A percentile compares a stretch with the other conserved stretches of the same genome.
Conservation (phyloP, 2,329 filamentous ascomycete genomes). For the Exophiala sideris region DNA sequence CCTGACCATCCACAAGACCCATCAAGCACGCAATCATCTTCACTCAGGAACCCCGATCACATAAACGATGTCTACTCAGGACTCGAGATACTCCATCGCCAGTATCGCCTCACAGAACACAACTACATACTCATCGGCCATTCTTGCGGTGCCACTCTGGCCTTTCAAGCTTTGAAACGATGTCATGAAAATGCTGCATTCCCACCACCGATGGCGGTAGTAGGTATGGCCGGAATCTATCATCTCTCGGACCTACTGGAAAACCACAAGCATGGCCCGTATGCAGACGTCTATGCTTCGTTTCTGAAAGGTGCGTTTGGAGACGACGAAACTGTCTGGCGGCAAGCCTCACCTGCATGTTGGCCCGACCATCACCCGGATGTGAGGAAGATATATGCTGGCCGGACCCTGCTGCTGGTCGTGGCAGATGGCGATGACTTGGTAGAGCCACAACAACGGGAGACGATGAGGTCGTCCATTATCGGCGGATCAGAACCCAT, state of each 20-base stretch:
- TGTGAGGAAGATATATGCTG: neutral
- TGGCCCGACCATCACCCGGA: neutral
- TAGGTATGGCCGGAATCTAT: conserved; percentile 5
- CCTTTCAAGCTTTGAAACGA: conserved; percentile 2
- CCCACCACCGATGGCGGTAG: neutral
- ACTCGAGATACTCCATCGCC: neutral
- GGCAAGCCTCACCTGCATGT: neutral
- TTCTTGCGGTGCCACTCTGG: conserved; percentile 7
- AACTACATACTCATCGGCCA: conserved; percentile 4
- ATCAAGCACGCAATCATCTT: neutral
- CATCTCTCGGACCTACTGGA: neutral
- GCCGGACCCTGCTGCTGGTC: neutral
- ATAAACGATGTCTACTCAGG: neutral
- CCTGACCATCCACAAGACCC: conserved; percentile 2
- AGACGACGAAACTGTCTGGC: neutral
- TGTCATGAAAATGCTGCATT: neutral
- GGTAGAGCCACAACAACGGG: conserved; percentile 3
- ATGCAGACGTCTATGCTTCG: conserved; percentile 2
- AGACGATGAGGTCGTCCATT: neutral
- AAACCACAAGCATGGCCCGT: conserved; percentile 2
- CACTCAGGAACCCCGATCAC: conserved; percentile 1
- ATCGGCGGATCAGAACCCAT: neutral
- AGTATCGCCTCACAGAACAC: neutral
- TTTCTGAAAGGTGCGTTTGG: conserved; percentile 5
- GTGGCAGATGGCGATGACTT: neutral